Base-by-base conservation (phyloP, 257 asterid genomes). In the Lantana camara region DNA sequence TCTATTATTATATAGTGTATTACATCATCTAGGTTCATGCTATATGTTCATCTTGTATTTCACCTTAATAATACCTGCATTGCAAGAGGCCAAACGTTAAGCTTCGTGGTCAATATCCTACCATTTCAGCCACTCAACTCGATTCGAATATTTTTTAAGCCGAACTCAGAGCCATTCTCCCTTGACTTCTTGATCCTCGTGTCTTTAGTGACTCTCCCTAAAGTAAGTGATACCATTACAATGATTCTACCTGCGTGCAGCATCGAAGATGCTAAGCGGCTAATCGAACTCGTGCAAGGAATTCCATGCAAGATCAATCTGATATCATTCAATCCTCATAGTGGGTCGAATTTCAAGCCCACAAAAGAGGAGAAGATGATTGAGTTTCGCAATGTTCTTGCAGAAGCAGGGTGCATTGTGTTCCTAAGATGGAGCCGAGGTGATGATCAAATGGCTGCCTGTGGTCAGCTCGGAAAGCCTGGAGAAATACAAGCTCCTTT, bases 241-340 rank as follows among this genome's bases (percentile, higher is more conserved):
- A 34, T 16, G 27, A 4, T 47, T 24, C 41, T 21, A 40, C 47
- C 37, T 19, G 5, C 56, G 41, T 69, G 64, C 92, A 93, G 99
- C 52, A 50, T 75, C 3, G 97, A 81, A 59, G 99, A 93, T 64
- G 97, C 99, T 1, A 75, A 85, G 78, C 84, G 99, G 76, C 73
- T 93, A 40, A 76, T 84, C 40, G 67, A 77, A 63, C 92, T 93
- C 4, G 89, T 87, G 52, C 79, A 65, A 72, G 97, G 90, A 60
- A 90, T 93, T 68, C 99, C 99, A 13, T 93, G 97, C 95, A 93
- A 93, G 92, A 90, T 90, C 77, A 90, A 93, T 70, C 95, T 93
- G 74, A 84, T 93, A 4, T 71, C 97, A n/a, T 93, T 93, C 78
- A 93, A 93, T 60, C 95, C 95, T 67, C 97, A 93, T 58, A 57